Evolutionary conservation across 495 filamentous ascomycete species (phyloP).

Genomic region (Aspergillus ostianus): DNA sequence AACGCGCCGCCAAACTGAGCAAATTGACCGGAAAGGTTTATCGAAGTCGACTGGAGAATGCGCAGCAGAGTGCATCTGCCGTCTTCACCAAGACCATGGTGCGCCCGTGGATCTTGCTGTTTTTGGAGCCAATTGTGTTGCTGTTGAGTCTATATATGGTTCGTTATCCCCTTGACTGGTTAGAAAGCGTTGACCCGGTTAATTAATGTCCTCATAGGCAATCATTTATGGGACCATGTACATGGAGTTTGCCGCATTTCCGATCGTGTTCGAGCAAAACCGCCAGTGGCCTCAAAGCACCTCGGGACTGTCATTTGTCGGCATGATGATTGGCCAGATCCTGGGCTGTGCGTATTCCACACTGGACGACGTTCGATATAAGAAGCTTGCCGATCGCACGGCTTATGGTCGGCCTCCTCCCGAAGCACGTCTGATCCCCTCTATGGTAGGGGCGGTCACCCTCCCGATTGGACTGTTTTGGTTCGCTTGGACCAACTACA

Average conservation of each 20-base stretch:
- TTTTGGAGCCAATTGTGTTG: conserved; percentile 48
- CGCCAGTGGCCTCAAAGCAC: conserved; percentile 65
- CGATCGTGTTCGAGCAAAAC: conserved; percentile 65
- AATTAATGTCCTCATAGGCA: conserved; percentile 23
- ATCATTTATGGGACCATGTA: conserved; percentile 69
- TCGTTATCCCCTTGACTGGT: not conserved
- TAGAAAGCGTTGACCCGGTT: too few relatives aligned
- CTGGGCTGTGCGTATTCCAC: conserved; percentile 45
- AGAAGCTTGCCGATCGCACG: conserved; percentile 7
- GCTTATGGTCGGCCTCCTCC: conserved; percentile 17
- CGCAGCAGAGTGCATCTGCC: conserved; percentile 8
- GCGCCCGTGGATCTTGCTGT: conserved; percentile 28
- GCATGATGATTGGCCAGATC: conserved; percentile 72
- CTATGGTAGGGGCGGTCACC: conserved; percentile 49
- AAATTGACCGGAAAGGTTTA: conserved; percentile 43
- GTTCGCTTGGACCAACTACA: conserved; percentile 60
- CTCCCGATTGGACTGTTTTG: conserved; percentile 56
- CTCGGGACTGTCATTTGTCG: conserved; percentile 63
- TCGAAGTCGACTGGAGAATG: not conserved
- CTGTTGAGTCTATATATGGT: conserved; percentile 57
- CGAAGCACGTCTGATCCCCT: conserved; percentile 28
- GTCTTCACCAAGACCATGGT: conserved; percentile 25
- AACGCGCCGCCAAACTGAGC: conserved; percentile 43
- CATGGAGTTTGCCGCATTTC: conserved; percentile 69
- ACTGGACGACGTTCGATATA: conserved; percentile 18